These are phyloP conservation scores for Aquilaria yunnanensis DNA, from an alignment of 345 rosid genomes.

Conservation along the genomic window DNA sequence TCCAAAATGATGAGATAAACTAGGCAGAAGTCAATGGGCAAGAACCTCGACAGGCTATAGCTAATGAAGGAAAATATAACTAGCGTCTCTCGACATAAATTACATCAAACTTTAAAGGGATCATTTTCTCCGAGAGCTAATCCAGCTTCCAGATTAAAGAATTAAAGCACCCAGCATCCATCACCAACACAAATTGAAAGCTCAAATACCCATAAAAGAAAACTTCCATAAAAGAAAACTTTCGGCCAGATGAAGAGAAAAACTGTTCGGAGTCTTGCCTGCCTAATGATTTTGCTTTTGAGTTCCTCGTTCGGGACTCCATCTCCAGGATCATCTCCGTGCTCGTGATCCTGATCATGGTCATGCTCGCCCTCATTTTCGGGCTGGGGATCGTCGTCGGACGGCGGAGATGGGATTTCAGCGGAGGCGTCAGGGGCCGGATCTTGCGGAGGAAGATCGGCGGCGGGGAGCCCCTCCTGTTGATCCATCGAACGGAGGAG, in stretches of 20 bases:
- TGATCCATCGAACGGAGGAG: conserved; percentile 26
- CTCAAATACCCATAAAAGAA: background rate
- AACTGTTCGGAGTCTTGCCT: conserved; percentile 25
- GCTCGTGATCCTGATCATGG: conserved; percentile 26
- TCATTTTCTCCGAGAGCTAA: too few species aligned
- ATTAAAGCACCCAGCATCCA: too few species aligned
- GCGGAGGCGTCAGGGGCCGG: conserved; percentile 25
- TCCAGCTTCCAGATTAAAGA: background rate
- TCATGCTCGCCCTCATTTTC: conserved; percentile 22
- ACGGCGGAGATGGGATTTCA: conserved; percentile 24
- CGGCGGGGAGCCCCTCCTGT: conserved; percentile 18
- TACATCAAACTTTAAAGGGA: background rate
- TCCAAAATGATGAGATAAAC: too few species aligned
- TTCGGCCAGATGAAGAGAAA: background rate
- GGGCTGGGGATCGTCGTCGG: conserved; percentile 35
- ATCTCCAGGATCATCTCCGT: conserved; percentile 15
- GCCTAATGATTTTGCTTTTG: conserved; percentile 59
- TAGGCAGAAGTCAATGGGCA: too few species aligned
- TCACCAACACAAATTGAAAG: background rate
- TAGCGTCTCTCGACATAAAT: background rate
- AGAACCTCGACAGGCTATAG: background rate
- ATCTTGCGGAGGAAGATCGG: conserved; percentile 17
- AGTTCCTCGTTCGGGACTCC: conserved; percentile 38
- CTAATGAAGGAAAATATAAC: background rate
- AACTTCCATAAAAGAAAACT: too few species aligned